phyloP scores from a whole-genome alignment of 805 yeast genomes.

The Candida ovalis region DNA sequence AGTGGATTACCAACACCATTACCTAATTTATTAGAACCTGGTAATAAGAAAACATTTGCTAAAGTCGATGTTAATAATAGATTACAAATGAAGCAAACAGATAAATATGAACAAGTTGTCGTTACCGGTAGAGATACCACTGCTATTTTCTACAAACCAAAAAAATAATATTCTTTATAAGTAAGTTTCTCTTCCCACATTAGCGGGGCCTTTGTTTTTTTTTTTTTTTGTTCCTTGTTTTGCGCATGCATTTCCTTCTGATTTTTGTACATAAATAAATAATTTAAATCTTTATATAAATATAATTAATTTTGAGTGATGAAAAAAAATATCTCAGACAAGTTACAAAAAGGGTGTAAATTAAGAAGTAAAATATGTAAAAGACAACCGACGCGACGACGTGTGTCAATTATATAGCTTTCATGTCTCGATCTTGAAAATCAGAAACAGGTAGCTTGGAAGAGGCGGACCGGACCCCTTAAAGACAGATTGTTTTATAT shows the following conservation, averaged over 20 bases:
- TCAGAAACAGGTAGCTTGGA: too few relatives aligned
- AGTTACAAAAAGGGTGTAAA: not conserved
- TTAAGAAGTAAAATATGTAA: too few relatives aligned
- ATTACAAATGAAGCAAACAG: conserved; percentile 37
- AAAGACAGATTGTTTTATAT: not conserved
- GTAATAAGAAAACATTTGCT: not conserved
- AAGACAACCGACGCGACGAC: too few relatives aligned
- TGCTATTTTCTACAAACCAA: conserved; percentile 54
- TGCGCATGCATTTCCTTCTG: not conserved
- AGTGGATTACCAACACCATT: conserved; percentile 48
- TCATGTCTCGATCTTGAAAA: too few relatives aligned
- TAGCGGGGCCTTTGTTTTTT: not conserved
- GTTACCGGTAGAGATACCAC: conserved; percentile 60
- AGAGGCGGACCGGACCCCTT: too few relatives aligned
- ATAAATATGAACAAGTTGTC: conserved; percentile 47
- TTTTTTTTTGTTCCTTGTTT: not conserved
- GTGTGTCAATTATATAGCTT: not conserved
- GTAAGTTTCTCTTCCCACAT: not conserved
- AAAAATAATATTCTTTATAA: not conserved
- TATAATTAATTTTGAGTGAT: not conserved
- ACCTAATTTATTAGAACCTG: conserved; percentile 59
- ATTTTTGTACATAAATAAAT: not conserved
- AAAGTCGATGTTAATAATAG: conserved; percentile 35
- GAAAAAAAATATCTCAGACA: not conserved
- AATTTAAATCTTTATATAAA: not conserved